Evolutionary conservation across 495 filamentous ascomycete genomes (phyloP), one percentile per base, ranked within the genome.

Genomic region (Pseudomonodictys pantanalensis): DNA sequence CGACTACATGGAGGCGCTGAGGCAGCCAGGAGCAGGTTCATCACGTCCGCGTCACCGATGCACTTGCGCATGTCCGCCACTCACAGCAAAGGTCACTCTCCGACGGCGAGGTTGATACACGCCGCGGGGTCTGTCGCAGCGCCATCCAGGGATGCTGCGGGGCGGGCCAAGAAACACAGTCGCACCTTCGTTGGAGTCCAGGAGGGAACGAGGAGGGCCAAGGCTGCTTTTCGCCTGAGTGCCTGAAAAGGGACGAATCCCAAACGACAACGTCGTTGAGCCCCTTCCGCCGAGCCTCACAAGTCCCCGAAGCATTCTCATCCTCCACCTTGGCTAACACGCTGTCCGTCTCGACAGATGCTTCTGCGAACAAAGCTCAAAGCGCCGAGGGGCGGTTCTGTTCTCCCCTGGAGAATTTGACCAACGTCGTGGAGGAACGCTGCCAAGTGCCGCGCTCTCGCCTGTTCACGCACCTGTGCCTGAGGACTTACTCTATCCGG

Each of bases 121-220:
- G 25, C 41, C 15, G 23, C 23, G 18, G 6, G 22, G 17, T 6
- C n/a, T 45, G 38, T 18, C n/a, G 10, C 26, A 18, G 9, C 42
- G 23, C 2, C 8, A 3, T n/a, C 1, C 1, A 24, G 24, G 22
- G 15, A n/a, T 17, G 25, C 5, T 24, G 58, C 42, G 45, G 42
- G 44, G 51, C 20, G 44, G 57, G 58, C 58, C 58, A 62, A 62
- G 58, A 54, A 56, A 51, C 23, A 41, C 38, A 24, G 58, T 62
- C 58, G 58, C 58, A 62, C 52, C 52, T 60, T 30, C 55, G 47
- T 17, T 28, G 42, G 58, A 61, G 42, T 41, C 43, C 25, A 32
- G 22, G 28, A 28, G 8, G 24, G 22, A 45, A 42, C 11, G 42
- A 22, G 51, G 42, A 8, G 33, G 10, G 58, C 58, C 58, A 62